Evolutionary conservation across 225 moss, liverwort and hornwort species (phyloP).

Genomic region (Marchantia paleacea): DNA sequence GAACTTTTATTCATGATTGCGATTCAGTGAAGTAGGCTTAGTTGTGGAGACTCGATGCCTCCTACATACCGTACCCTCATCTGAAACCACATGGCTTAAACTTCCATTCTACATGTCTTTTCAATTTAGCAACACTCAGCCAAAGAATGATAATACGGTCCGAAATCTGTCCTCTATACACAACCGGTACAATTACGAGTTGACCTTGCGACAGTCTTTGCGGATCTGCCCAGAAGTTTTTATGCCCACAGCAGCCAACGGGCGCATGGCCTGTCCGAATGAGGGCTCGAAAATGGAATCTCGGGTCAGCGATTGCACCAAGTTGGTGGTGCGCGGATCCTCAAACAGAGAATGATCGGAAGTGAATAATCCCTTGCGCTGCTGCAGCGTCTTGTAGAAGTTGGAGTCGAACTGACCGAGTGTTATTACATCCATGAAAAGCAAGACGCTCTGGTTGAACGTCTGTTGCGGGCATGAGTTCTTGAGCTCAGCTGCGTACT

Average conservation of each 20-base stretch:
- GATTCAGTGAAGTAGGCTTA: too few relatives aligned
- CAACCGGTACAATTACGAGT: too few relatives aligned
- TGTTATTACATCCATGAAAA: conserved; percentile 3
- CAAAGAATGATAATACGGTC: too few relatives aligned
- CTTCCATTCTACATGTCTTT: too few relatives aligned
- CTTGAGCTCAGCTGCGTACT: not conserved
- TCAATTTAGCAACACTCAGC: too few relatives aligned
- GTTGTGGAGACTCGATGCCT: too few relatives aligned
- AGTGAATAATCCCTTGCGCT: conserved; percentile 9
- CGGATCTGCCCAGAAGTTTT: not conserved
- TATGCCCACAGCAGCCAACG: not conserved
- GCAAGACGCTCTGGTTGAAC: not conserved
- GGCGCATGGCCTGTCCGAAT: not conserved
- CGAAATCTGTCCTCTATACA: too few relatives aligned
- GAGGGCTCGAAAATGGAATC: not conserved
- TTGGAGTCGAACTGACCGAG: not conserved
- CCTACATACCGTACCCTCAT: too few relatives aligned
- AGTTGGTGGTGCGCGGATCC: not conserved
- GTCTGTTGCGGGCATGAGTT: not conserved
- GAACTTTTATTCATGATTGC: too few relatives aligned
- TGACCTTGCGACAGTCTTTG: not conserved
- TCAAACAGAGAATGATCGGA: conserved; percentile 2
- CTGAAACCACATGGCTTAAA: too few relatives aligned
- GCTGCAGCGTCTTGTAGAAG: conserved; percentile 1
- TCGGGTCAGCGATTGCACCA: not conserved